phyloP scores from a whole-genome alignment of 441 rosid genomes.

The Metrosideros polymorpha region DNA sequence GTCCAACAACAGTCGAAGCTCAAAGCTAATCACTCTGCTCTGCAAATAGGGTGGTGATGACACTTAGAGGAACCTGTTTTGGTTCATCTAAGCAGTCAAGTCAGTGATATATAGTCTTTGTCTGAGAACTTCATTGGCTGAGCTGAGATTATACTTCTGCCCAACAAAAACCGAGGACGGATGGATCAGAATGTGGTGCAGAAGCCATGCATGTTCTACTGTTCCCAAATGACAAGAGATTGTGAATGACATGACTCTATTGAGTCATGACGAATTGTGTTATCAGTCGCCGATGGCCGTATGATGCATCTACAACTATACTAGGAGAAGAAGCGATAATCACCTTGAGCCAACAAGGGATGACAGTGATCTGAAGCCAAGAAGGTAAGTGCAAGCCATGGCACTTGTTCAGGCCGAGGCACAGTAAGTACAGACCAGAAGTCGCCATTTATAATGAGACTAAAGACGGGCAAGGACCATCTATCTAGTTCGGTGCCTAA shows the following conservation, averaged over 20 bases:
- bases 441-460: neutral
- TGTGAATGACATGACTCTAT: no score
- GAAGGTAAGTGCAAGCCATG: neutral
- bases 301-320: neutral
- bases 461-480: neutral
- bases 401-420: neutral
- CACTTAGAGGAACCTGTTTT: neutral
- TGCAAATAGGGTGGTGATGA: neutral
- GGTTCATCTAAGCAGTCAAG: neutral
- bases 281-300: neutral
- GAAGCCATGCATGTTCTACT: neutral
- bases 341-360: neutral
- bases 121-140: neutral
- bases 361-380: neutral
- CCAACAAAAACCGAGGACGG: rapidly evolving
- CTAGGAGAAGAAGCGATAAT: neutral
- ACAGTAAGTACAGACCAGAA: neutral
- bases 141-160: neutral
- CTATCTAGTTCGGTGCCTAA: neutral
- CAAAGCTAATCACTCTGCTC: neutral
- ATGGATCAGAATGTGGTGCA: neutral
- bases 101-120: neutral
- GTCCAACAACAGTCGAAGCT: neutral
- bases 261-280: neutral
- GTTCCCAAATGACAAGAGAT: neutral